Evolutionary conservation across 768 basidiomycete genomes (phyloP), one percentile per base, ranked within the genome.

Genomic region (Rhizopogon rudus): DNA sequence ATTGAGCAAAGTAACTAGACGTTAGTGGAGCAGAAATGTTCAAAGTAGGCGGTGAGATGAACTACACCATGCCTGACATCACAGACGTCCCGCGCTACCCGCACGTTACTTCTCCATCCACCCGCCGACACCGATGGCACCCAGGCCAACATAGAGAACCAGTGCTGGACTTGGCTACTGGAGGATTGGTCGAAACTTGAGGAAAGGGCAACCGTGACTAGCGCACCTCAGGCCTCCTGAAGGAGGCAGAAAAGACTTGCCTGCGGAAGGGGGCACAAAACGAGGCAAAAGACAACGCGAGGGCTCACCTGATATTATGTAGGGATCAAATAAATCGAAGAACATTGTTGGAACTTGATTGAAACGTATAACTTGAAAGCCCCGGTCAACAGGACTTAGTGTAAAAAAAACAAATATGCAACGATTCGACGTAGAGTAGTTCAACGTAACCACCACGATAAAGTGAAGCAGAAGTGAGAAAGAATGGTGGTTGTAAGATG

Each of bases 241-340:
- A 28, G 54, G 66, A 54, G 55, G 60, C 44, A 44, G 75, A 64
- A 54, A 67, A 58, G 44, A 74, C 69, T 48, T 75, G 71, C 60
- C 71, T 77, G 64, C 83, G 79, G 49, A 77, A 64, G 28, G 84
- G 76, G 4, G 72, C 66, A 60, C 83, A 79, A 46, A 86, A 66
- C 43, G 77, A 70, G 62, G 77, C 65, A 71, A 81, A 75, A 33
- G 83, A 84, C 86, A 87, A 86, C 65, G 62, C 66, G 52, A 61
- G 60, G 52, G 40, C 5, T 16, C 52, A 9, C 52, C 20, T 53
- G 25, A 8, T 33, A 7, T 33, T 33, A 3, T 33, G 22, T 25
- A 37, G 35, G 2, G 37, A 20, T n/a, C n/a, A 35, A 25, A n/a
- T 20, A 31, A 40, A 42, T 16, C 31, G 31, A 2, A 33, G 7